These are phyloP conservation scores for Scutellaria minor DNA, from an alignment of 257 asterid genomes.

Conservation along the genomic window DNA sequence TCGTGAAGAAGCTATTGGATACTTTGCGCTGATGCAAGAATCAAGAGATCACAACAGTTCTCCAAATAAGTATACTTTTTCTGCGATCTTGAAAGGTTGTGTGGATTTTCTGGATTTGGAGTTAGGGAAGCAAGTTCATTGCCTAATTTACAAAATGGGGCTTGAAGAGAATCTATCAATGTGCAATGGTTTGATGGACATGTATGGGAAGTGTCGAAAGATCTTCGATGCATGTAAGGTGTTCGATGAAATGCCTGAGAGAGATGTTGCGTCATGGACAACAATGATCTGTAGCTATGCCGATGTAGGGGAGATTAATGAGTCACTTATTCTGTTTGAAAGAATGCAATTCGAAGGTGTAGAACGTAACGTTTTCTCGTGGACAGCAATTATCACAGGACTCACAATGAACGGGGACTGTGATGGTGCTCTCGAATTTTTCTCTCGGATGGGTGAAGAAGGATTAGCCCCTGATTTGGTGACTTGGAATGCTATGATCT, in stretches of 20 bases:
- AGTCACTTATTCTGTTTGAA: slow-evolving; percentile 51
- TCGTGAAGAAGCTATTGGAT: slow-evolving; percentile 34
- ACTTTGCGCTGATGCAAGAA: slow-evolving; percentile 49
- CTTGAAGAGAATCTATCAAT: background rate
- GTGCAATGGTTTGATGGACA: background rate
- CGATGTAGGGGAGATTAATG: slow-evolving; percentile 47
- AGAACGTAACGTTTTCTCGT: slow-evolving; percentile 56
- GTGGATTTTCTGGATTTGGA: slow-evolving; percentile 51
- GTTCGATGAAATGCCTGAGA: slow-evolving; percentile 56
- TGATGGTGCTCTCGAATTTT: slow-evolving; percentile 46
- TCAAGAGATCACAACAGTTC: slow-evolving; percentile 33
- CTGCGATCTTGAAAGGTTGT: slow-evolving; percentile 55
- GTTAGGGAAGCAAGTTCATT: slow-evolving; percentile 62
- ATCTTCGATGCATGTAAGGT: slow-evolving; percentile 43
- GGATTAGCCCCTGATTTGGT: slow-evolving; percentile 59
- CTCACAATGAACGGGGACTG: slow-evolving; percentile 59
- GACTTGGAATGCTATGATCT: slow-evolving; percentile 71
- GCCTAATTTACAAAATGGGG: slow-evolving; percentile 43
- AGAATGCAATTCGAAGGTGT: slow-evolving; percentile 57
- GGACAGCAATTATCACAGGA: slow-evolving; percentile 62
- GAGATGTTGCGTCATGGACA: slow-evolving; percentile 75
- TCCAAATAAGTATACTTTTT: slow-evolving; percentile 53
- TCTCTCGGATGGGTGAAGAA: slow-evolving; percentile 51
- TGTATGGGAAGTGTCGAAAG: slow-evolving; percentile 49
- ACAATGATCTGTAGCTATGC: slow-evolving; percentile 59